phyloP scores from a whole-genome alignment of 176 grass and related monocot genomes.

The Raddia distichophylla region DNA sequence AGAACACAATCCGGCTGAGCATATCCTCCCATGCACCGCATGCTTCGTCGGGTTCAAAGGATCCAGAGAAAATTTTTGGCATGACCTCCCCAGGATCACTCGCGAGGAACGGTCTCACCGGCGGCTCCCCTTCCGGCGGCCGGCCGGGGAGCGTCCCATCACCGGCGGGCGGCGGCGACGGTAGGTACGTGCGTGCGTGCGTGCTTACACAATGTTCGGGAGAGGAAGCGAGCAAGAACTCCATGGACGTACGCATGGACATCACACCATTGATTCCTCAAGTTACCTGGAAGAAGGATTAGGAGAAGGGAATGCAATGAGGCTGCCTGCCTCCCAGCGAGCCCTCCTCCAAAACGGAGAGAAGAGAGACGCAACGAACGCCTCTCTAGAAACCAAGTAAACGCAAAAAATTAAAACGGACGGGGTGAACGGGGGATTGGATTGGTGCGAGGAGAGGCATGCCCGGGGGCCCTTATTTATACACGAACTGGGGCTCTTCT shows the following conservation, averaged over 20 bases:
- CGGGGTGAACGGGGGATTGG: conserved; percentile 52
- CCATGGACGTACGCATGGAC: not conserved
- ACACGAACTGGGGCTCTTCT: not conserved
- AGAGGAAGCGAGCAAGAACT: not conserved
- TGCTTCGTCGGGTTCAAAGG: conserved; percentile 3
- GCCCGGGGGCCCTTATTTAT: conserved; percentile 44
- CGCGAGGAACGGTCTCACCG: not conserved
- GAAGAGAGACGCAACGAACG: conserved; percentile 8
- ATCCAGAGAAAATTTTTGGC: not conserved
- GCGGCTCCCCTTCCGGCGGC: not conserved
- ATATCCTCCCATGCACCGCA: too few relatives aligned
- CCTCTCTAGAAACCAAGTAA: not conserved
- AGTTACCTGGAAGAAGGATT: conserved; percentile 36
- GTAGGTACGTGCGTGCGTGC: too few relatives aligned
- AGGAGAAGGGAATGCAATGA: not conserved
- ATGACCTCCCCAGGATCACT: conserved; percentile 37
- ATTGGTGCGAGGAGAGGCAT: conserved; percentile 37
- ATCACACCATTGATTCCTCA: not conserved
- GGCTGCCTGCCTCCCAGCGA: conserved; percentile 8
- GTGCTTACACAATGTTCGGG: not conserved
- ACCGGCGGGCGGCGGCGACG: conserved; percentile 10
- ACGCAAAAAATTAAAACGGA: conserved; percentile 42
- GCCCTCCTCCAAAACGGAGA: not conserved
- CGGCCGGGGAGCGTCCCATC: not conserved
- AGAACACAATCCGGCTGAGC: not conserved